A percentile compares a stretch with the other conserved stretches of the same genome.
Conservation (phyloP, 2,329 filamentous ascomycete species). For the Bipolaris zeicola region DNA sequence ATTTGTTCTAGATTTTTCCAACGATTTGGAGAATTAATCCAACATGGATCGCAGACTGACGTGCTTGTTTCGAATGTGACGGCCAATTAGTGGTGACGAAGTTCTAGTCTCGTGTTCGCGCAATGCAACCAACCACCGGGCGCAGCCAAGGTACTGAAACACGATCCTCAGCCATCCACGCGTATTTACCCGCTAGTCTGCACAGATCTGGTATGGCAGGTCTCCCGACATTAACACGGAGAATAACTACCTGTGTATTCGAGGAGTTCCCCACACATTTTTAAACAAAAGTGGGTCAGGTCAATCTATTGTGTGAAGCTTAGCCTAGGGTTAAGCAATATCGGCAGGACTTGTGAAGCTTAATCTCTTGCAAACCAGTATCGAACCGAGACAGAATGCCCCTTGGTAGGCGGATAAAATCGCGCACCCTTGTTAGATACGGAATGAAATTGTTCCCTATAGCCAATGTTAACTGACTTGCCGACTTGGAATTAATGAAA, state of each 20-base stretch:
- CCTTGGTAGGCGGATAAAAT: not conserved
- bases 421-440: not conserved
- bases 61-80: too few species aligned
- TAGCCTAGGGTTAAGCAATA: not conserved
- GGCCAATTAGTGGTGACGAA: too few species aligned
- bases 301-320: not conserved
- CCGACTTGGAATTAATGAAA: not conserved
- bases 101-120: not conserved
- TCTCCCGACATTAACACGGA: not conserved
- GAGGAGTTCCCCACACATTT: not conserved
- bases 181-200: not conserved
- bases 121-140: not conserved
- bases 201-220: not conserved
- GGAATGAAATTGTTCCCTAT: not conserved
- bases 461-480: not conserved
- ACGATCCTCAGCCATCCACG: not conserved
- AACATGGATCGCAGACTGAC: too few species aligned
- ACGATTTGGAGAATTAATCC: too few species aligned
- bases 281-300: not conserved
- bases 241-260: not conserved
- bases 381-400: not conserved
- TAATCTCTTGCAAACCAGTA: not conserved
- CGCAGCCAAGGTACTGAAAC: not conserved
- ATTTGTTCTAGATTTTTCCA: too few species aligned
- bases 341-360: not conserved